These are phyloP conservation scores for Mycena sp. DNA, from an alignment of 1,284 basidiomycete genomes.

Conservation along the genomic window DNA sequence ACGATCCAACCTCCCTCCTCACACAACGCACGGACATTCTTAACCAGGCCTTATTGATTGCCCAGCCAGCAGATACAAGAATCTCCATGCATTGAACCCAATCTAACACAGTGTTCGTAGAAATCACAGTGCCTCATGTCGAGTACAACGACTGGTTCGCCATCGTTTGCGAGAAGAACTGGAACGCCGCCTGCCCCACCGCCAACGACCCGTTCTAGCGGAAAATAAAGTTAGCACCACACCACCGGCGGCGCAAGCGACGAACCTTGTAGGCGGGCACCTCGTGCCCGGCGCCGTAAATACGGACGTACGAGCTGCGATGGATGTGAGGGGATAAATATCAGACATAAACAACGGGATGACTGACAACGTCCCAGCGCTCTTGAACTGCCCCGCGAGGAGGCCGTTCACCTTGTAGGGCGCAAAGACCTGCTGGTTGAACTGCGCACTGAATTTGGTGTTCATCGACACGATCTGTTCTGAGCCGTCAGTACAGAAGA, in stretches of 20 bases:
- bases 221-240: background rate
- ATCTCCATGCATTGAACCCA: too few species aligned
- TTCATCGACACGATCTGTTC: slow-evolving; percentile 54
- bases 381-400: slow-evolving; percentile 63
- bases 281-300: slow-evolving; percentile 63
- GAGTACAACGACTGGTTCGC: slow-evolving; percentile 6
- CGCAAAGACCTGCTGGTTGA: slow-evolving; percentile 52
- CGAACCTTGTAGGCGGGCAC: slow-evolving; percentile 56
- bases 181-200: slow-evolving; percentile 47
- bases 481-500: slow-evolving; percentile 17
- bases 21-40: too few species aligned
- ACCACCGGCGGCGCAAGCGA: too few species aligned
- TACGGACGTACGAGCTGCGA: slow-evolving; percentile 66
- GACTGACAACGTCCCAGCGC: slow-evolving; percentile 66
- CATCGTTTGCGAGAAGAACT: slow-evolving; percentile 53
- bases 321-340: too few species aligned
- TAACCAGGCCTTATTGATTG: too few species aligned
- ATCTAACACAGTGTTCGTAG: too few species aligned
- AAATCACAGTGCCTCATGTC: too few species aligned
- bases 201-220: slow-evolving; percentile 39
- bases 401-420: slow-evolving; percentile 62
- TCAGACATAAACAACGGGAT: too few species aligned
- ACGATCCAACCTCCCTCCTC: too few species aligned
- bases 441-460: slow-evolving; percentile 51
- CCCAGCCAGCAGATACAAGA: too few species aligned